Percentiles rank a stretch among this genome's conserved stretches.
Conservation (phyloP, 805 yeast species). For the Danielia oregonensis region DNA sequence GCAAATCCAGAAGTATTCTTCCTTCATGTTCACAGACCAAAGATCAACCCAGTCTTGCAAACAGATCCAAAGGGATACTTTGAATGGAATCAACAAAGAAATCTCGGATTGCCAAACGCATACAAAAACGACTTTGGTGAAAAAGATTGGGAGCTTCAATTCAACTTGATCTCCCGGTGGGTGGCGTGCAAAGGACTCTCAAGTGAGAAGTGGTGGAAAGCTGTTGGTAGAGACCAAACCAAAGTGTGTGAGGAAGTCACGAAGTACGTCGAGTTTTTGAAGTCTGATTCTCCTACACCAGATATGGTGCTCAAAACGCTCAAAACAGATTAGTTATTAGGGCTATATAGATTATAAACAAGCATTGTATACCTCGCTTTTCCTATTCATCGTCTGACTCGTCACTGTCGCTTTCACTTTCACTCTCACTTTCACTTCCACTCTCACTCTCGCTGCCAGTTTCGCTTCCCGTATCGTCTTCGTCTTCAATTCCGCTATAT, state of each 20-base stretch:
- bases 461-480: slow-evolving; percentile 1
- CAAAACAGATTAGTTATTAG: too few species aligned
- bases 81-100: slow-evolving; percentile 15
- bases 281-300: slow-evolving; percentile 17
- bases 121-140: slow-evolving; percentile 15
- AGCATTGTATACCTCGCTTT: too few species aligned
- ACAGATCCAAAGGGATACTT: slow-evolving; percentile 7
- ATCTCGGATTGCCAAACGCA: slow-evolving; percentile 16
- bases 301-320: too few species aligned
- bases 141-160: slow-evolving; percentile 23
- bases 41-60: slow-evolving; percentile 10
- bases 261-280: slow-evolving; percentile 22
- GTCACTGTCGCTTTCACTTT: slow-evolving; percentile 8
- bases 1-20: slow-evolving; percentile 14
- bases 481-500: slow-evolving; percentile 1
- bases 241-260: slow-evolving; percentile 20
- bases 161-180: slow-evolving; percentile 22
- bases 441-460: slow-evolving; percentile 3
- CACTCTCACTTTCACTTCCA: slow-evolving; percentile 17
- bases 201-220: slow-evolving; percentile 18
- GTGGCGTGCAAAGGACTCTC: slow-evolving; percentile 22
- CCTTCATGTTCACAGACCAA: slow-evolving; percentile 22
- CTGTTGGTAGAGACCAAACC: slow-evolving; percentile 11
- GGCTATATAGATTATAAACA: too few species aligned
- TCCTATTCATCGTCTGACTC: too few species aligned